Base-by-base conservation (phyloP, 331 rosid genomes). In the Erythrophleum ivorense region DNA sequence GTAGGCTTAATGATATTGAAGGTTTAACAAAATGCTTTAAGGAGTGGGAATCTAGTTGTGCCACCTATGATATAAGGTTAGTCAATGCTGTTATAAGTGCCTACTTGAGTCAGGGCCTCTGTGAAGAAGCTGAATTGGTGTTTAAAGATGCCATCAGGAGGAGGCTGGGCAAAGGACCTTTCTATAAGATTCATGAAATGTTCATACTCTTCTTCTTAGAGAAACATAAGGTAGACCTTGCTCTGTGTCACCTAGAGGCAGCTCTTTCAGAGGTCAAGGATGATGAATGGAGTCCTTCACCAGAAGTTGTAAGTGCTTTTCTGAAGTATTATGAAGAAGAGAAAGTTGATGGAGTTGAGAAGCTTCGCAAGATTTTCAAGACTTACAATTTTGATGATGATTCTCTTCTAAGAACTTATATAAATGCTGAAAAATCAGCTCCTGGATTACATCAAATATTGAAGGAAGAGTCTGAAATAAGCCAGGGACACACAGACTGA, bases 31-130 rank as follows among this genome's bases (percentile, higher is more conserved):
- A 80, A 73, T 86, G 84, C 80, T 93, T 86, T 41, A 79, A 88
- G 80, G 97, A 91, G 82, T 95, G 99, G 99, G 86, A 90, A 82
- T 88, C 97, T 53, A 29, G 40, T 75, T 88, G 85, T 85, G 60
- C 34, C 43, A 74, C 8, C 69, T 90, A 88, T 49, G 97, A 96
- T 83, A 12, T 40, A 46, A 90, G 97, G 83, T 80, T 95, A 73
- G 84, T 52, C 24, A 36, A 24, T 45, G 73, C 73, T 60, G 89
- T 66, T 14, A 79, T 93, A 38, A 75, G 86, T 49, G 90, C 89
- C 68, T 93, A 88, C 88, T 87, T 96, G 81, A 83, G 64, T 36
- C 89, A 85, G 15, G 81, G 76, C 87, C 84, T 87, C 91, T 55
- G 49, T 55, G 81, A 92, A 80, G 97, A 93, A 81, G 99, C 98